Evolutionary conservation across 495 filamentous ascomycete species (phyloP).

Genomic region (Glarea lozoyensis): DNA sequence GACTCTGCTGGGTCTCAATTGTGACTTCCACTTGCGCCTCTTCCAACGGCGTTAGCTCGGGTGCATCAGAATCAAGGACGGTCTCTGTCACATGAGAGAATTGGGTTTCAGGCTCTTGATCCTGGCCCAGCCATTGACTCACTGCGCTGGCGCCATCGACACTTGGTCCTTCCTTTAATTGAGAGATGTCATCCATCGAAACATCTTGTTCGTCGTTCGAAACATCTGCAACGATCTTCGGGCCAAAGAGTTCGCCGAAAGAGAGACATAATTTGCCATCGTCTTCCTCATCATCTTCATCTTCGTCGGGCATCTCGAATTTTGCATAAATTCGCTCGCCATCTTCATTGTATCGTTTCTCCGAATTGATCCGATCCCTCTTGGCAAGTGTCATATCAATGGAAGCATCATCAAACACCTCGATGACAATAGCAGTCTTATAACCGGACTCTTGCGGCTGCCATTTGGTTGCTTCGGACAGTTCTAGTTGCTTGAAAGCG

Average conservation of each 20-base stretch:
- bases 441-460: constrained; percentile 62
- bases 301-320: constrained; percentile 58
- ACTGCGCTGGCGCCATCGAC: not conserved
- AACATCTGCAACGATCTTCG: constrained; percentile 42
- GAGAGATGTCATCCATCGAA: constrained; percentile 9
- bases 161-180: not conserved
- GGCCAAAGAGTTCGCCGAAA: constrained; percentile 51
- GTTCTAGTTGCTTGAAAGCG: constrained; percentile 67
- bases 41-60: not conserved
- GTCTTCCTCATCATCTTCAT: constrained; percentile 39
- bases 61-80: constrained; percentile 12
- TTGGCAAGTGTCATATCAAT: constrained; percentile 58
- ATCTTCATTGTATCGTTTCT: constrained; percentile 39
- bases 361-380: constrained; percentile 49
- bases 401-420: constrained; percentile 32
- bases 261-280: constrained; percentile 42
- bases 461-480: constrained; percentile 70
- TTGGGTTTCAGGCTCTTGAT: constrained; percentile 37
- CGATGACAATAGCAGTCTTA: constrained; percentile 54
- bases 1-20: not conserved
- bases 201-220: constrained; percentile 22
- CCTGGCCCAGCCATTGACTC: not conserved
- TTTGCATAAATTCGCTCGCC: constrained; percentile 51
- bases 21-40: not conserved
- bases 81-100: constrained; percentile 25